These are phyloP conservation scores for Aspergillus tamarii DNA, from an alignment of 2,329 filamentous ascomycete genomes.

Conservation along the genomic window DNA sequence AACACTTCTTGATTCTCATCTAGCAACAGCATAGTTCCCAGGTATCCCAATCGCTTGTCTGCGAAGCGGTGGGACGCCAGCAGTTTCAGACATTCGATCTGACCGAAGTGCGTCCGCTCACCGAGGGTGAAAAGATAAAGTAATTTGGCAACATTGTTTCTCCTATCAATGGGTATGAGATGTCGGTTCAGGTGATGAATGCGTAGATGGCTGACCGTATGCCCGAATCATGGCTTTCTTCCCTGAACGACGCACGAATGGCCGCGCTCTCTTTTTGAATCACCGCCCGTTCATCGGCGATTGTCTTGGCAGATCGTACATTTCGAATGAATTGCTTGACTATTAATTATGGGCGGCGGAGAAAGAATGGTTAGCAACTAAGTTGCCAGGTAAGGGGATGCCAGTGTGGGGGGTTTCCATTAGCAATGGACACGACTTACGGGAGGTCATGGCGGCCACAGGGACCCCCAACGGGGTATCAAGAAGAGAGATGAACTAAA, in stretches of 20 bases:
- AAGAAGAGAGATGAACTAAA: background rate
- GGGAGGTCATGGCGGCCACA: constrained; percentile 60
- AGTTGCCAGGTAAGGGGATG: constrained; percentile 23
- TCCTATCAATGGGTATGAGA: constrained; percentile 57
- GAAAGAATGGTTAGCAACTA: constrained; percentile 16
- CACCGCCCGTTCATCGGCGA: constrained; percentile 96
- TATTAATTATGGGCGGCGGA: constrained; percentile 45
- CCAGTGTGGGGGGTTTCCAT: constrained; percentile 21
- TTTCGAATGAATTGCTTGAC: constrained; percentile 99
- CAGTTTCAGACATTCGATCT: constrained; percentile 98
- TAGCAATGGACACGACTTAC: constrained; percentile 45
- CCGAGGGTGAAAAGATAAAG: constrained; percentile 97
- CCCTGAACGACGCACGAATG: constrained; percentile 94
- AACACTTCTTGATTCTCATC: constrained; percentile 99
- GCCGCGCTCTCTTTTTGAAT: constrained; percentile 99
- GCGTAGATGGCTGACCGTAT: constrained; percentile 67
- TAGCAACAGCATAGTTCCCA: constrained; percentile 92
- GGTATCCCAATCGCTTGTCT: constrained; percentile 92
- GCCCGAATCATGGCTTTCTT: constrained; percentile 91
- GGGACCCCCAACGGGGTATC: constrained; percentile 50
- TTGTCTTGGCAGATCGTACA: constrained; percentile 96
- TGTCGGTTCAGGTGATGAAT: constrained; percentile 10
- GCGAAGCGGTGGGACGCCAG: constrained; percentile 95
- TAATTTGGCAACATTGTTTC: constrained; percentile 98
- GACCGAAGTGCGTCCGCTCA: constrained; percentile 96